A percentile compares a stretch with the other conserved stretches of the same genome.
phyloP scores from a whole-genome alignment of 495 filamentous ascomycete species.

The Aspergillus campestris region DNA sequence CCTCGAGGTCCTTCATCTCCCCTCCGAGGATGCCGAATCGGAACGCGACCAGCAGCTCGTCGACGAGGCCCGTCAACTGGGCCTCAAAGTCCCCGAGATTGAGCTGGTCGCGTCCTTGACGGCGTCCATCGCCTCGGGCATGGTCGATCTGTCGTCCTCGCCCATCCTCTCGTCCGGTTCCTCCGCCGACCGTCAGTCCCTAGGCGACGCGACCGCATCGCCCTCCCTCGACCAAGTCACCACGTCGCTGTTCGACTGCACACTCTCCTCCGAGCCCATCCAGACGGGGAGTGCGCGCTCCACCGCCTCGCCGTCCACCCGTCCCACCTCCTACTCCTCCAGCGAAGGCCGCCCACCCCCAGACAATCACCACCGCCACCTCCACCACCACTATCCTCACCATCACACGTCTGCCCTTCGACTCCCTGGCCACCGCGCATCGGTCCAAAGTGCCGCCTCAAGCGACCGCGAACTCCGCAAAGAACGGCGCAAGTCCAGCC shows the following conservation, averaged over 20 bases:
- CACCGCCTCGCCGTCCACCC: conserved; percentile 32
- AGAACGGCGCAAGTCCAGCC: conserved; percentile 25
- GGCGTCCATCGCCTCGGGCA: conserved; percentile 31
- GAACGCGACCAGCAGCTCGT: conserved; percentile 27
- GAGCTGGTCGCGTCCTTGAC: conserved; percentile 32
- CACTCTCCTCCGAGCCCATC: conserved; percentile 25
- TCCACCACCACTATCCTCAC: too few relatives aligned
- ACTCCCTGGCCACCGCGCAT: conserved; percentile 16
- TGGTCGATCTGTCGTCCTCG: conserved; percentile 27
- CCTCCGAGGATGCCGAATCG: conserved; percentile 29
- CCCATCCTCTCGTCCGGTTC: conserved; percentile 30
- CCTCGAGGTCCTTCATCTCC: conserved; percentile 26
- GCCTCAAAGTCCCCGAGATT: conserved; percentile 30
- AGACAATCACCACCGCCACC: conserved; percentile 1
- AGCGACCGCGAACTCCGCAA: conserved; percentile 16
- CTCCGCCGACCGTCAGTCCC: conserved; percentile 31
- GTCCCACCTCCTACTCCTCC: conserved; percentile 36
- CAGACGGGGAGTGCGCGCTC: conserved; percentile 34
- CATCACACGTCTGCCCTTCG: neutral
- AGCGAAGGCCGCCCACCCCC: conserved; percentile 23
- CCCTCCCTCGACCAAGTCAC: conserved; percentile 23
- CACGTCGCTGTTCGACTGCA: conserved; percentile 30
- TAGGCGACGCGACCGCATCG: conserved; percentile 22
- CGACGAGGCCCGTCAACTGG: conserved; percentile 33
- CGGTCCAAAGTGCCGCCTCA: conserved; percentile 25